Evolutionary conservation across 495 filamentous ascomycete species (phyloP).

Genomic region (Cladorrhinum samala): DNA sequence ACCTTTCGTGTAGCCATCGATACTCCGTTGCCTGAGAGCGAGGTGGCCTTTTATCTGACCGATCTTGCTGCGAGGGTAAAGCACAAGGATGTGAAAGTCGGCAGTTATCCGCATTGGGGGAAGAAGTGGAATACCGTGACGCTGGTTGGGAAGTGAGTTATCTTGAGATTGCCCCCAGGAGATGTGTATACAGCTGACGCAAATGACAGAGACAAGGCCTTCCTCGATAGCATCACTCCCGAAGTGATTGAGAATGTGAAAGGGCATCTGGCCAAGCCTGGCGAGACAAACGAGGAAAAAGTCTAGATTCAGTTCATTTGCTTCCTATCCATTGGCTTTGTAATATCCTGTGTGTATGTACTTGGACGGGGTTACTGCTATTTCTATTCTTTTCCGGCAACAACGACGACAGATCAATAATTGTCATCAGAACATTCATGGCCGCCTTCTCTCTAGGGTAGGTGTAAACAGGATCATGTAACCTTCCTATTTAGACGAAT

Average conservation of each 20-base stretch:
- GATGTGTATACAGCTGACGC: conserved; percentile 1
- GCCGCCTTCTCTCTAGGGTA: too few relatives aligned
- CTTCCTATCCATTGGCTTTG: background rate
- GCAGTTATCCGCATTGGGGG: conserved; percentile 90
- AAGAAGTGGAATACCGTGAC: conserved; percentile 87
- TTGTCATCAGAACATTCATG: too few relatives aligned
- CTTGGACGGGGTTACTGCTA: too few relatives aligned
- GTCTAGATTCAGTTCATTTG: too few relatives aligned
- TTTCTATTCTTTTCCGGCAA: background rate
- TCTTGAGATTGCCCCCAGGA: background rate
- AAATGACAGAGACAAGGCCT: conserved; percentile 37
- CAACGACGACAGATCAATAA: too few relatives aligned
- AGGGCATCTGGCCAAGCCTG: conserved; percentile 36
- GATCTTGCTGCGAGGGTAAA: conserved; percentile 66
- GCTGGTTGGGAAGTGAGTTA: conserved; percentile 60
- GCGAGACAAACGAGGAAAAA: conserved; percentile 3
- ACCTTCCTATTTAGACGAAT: background rate
- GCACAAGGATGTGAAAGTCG: conserved; percentile 79
- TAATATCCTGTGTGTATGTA: too few relatives aligned
- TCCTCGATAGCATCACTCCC: conserved; percentile 44
- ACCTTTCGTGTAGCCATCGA: conserved; percentile 72
- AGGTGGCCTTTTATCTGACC: conserved; percentile 74
- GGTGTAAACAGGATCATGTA: background rate
- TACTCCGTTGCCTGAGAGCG: conserved; percentile 81
- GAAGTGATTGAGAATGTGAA: conserved; percentile 44